Percentiles rank a stretch among this genome's conserved stretches.
These are phyloP conservation scores for Russula compacta DNA, from an alignment of 768 basidiomycete genomes.

Conservation along the genomic window DNA sequence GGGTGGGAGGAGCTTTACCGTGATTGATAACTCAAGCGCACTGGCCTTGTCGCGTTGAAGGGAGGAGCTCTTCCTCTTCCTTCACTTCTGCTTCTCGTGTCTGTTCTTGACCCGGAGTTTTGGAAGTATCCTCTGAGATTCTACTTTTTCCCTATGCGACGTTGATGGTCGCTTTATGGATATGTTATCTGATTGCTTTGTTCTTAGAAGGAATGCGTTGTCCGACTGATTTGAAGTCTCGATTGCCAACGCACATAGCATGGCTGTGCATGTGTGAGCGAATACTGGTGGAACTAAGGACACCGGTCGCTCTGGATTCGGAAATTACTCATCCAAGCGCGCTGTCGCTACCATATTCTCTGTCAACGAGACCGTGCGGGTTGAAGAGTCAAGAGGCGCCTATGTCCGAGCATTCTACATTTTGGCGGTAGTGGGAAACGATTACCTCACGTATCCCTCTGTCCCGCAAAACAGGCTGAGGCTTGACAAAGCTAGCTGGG, in stretches of 20 bases:
- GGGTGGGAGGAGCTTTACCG: constrained; percentile 37
- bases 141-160: no score
- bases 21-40: constrained; percentile 37
- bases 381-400: neutral
- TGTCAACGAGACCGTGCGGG: neutral
- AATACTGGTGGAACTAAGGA: neutral
- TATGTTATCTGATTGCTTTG: no score
- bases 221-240: no score
- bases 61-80: neutral
- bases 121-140: neutral
- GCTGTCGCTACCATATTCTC: neutral
- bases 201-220: no score
- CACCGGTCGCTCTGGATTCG: neutral
- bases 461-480: no score
- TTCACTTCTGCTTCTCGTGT: neutral
- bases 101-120: neutral
- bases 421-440: neutral
- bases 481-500: no score
- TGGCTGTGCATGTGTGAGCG: neutral
- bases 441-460: no score
- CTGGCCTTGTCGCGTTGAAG: constrained; percentile 6
- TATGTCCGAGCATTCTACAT: neutral
- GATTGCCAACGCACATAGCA: neutral
- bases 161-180: no score
- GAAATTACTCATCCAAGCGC: neutral